Percentiles rank a stretch among this genome's conserved stretches.
phyloP scores from a whole-genome alignment of 2,329 filamentous ascomycete genomes.

The Thermoascus crustaceus region DNA sequence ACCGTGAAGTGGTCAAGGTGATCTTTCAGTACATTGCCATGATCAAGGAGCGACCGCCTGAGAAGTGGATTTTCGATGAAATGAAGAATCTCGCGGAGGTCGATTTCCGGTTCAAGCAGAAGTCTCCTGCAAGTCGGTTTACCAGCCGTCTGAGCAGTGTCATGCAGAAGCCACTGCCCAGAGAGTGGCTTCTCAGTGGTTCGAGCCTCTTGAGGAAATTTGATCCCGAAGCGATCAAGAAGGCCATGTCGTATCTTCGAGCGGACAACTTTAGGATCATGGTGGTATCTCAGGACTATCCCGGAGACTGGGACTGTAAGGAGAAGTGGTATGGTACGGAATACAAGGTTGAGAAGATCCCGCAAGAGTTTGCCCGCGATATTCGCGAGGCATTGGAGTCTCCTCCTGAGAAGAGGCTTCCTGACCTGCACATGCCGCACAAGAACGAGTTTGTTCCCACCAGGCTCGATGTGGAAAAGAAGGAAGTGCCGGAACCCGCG shows the following conservation, averaged over 20 bases:
- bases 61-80: constrained; percentile 91
- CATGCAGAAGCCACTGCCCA: constrained; percentile 85
- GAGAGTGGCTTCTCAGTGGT: constrained; percentile 81
- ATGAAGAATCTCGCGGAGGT: constrained; percentile 85
- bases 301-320: constrained; percentile 74
- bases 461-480: constrained; percentile 89
- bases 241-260: constrained; percentile 63
- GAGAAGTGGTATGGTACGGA: constrained; percentile 99
- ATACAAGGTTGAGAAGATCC: constrained; percentile 74
- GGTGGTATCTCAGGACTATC: constrained; percentile 73
- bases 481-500: constrained; percentile 68
- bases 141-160: constrained; percentile 74
- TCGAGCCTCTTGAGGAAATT: constrained; percentile 70
- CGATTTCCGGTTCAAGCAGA: constrained; percentile 91
- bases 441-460: constrained; percentile 94
- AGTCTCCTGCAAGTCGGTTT: constrained; percentile 80
- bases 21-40: constrained; percentile 90
- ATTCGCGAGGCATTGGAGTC: constrained; percentile 57
- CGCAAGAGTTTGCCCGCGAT: constrained; percentile 63
- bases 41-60: constrained; percentile 68
- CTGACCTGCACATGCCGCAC: constrained; percentile 76
- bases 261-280: constrained; percentile 86
- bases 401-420: constrained; percentile 50
- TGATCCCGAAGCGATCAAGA: constrained; percentile 65
- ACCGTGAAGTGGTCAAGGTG: constrained; percentile 71